Evolutionary conservation across 2,329 filamentous ascomycete genomes (phyloP).

Genomic region (Fusarium pseudonygamai): DNA sequence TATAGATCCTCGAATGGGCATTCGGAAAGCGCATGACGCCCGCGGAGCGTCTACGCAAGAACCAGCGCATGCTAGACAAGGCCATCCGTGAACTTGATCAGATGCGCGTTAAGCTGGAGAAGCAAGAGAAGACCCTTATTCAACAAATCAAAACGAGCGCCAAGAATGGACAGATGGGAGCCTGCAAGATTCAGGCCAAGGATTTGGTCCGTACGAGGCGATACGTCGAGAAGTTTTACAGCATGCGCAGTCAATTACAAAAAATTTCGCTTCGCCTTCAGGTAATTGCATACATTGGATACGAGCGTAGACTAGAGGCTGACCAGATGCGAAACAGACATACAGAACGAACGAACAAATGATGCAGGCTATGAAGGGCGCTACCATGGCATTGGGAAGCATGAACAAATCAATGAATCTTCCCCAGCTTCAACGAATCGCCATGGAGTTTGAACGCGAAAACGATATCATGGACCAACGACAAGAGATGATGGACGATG

Average conservation of each 20-base stretch:
- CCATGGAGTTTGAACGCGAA: conserved; percentile 98
- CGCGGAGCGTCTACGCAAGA: conserved; percentile 88
- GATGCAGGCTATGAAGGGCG: conserved; percentile 99
- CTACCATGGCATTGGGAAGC: conserved; percentile 88
- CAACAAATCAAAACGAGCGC: conserved; percentile 98
- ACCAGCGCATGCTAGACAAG: conserved; percentile 96
- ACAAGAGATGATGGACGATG: conserved; percentile 99
- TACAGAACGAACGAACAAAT: conserved; percentile 99
- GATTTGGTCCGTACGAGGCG: conserved; percentile 92
- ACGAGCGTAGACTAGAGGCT: conserved; percentile 4
- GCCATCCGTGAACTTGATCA: conserved; percentile 96
- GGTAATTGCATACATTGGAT: conserved; percentile 56
- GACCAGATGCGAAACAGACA: conserved; percentile 65
- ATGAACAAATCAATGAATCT: conserved; percentile 99
- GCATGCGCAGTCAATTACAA: conserved; percentile 96
- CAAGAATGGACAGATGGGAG: conserved; percentile 98
- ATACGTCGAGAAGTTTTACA: conserved; percentile 98
- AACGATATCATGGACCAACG: conserved; percentile 99
- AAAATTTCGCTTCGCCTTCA: conserved; percentile 95
- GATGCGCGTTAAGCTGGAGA: conserved; percentile 94
- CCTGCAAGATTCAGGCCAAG: conserved; percentile 97
- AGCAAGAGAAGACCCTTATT: conserved; percentile 97
- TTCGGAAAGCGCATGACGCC: conserved; percentile 99
- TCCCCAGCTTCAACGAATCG: conserved; percentile 92
- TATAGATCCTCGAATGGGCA: conserved; percentile 95